A percentile compares a stretch with the other conserved stretches of the same genome.
These are phyloP conservation scores for Podosphaera xanthii DNA, from an alignment of 2,329 filamentous ascomycete genomes.

Conservation along the genomic window DNA sequence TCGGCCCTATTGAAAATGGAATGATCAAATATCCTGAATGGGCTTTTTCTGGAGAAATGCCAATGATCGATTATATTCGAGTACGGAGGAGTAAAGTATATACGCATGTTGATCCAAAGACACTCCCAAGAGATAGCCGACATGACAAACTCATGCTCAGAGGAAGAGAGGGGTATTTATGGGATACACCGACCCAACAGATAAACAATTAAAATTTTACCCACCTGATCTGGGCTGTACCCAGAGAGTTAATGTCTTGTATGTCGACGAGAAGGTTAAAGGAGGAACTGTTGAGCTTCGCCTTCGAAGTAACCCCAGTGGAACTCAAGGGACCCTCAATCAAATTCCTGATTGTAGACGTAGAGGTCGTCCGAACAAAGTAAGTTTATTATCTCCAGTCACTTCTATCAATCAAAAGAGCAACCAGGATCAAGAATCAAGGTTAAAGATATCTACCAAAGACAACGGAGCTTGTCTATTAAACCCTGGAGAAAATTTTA, in stretches of 20 bases:
- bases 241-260: not conserved
- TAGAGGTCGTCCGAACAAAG: no score
- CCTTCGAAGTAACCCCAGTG: not conserved
- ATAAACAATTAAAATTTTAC: not conserved
- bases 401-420: no score
- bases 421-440: no score
- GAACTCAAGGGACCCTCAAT: not conserved
- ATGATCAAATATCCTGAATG: not conserved
- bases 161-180: not conserved
- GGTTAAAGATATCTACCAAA: no score
- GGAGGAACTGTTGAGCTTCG: not conserved
- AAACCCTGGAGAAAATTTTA: no score
- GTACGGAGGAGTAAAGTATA: not conserved
- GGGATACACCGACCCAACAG: not conserved
- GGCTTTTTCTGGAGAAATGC: not conserved
- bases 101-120: not conserved
- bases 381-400: no score
- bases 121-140: not conserved
- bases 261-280: not conserved
- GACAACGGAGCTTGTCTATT: no score
- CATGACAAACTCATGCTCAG: not conserved
- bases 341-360: no score
- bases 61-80: not conserved
- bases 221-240: not conserved
- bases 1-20: not conserved